Evolutionary conservation across 1,139 yeast genomes (phyloP).

Genomic region (Candida labiduridarum): DNA sequence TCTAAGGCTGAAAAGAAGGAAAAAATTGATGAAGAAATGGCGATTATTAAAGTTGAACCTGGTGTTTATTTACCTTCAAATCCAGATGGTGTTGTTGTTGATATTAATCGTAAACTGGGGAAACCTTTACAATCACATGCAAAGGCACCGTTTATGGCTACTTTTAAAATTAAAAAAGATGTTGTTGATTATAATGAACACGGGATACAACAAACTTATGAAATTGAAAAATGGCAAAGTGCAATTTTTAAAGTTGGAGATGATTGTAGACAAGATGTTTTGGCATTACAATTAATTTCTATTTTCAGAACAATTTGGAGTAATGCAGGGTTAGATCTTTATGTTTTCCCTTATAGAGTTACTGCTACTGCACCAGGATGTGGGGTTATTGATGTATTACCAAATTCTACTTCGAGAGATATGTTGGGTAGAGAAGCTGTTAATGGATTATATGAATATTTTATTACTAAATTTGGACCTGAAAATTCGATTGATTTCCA

Average conservation of each 20-base stretch:
- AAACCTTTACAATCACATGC: constrained; percentile 98
- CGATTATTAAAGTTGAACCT: constrained; percentile 68
- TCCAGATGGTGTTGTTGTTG: constrained; percentile 93
- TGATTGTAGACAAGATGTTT: constrained; percentile 96
- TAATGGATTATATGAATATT: constrained; percentile 93
- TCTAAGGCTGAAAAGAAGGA: constrained; percentile 95
- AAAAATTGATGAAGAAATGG: constrained; percentile 96
- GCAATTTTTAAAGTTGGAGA: constrained; percentile 99
- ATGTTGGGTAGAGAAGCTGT: constrained; percentile 99
- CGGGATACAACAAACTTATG: constrained; percentile 35
- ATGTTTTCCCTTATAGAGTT: constrained; percentile 90
- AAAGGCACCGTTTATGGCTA: constrained; percentile 97
- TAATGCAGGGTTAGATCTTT: constrained; percentile 83
- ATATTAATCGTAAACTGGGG: constrained; percentile 90
- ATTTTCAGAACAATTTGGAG: constrained; percentile 92
- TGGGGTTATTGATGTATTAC: constrained; percentile 97
- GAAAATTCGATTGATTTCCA: constrained; percentile 90
- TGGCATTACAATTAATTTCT: constrained; percentile 89
- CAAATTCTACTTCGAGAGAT: constrained; percentile 92
- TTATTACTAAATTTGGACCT: constrained; percentile 89
- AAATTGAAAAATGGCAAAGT: constrained; percentile 77
- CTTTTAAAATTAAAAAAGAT: constrained; percentile 77
- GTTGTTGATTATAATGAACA: constrained; percentile 46
- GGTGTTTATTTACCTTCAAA: constrained; percentile 95
- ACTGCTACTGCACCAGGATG: constrained; percentile 99